These are phyloP conservation scores for Puccinia sorghi DNA, from an alignment of 1,284 basidiomycete species.

Conservation along the genomic window DNA sequence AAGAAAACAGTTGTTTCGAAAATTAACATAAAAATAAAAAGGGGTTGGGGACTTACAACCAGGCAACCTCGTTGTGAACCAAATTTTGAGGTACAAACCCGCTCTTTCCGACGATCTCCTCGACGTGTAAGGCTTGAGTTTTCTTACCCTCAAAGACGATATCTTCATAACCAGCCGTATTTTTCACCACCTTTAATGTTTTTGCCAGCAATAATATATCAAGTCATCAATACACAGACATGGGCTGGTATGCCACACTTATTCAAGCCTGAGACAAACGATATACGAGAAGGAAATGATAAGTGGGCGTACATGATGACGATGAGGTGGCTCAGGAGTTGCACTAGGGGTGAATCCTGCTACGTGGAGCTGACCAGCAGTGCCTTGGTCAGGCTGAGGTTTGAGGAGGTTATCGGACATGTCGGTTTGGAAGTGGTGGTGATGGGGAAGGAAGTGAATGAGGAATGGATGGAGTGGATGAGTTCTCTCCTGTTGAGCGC, in stretches of 20 bases:
- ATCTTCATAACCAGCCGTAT: constrained; percentile 56
- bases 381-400: constrained; percentile 16
- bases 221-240: no score
- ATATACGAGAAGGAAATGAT: neutral
- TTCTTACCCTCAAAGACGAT: constrained; percentile 58
- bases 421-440: neutral
- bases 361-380: constrained; percentile 37
- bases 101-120: constrained; percentile 55
- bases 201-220: no score
- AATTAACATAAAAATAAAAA: constrained; percentile 14
- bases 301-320: constrained; percentile 45
- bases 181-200: constrained; percentile 44
- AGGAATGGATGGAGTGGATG: neutral
- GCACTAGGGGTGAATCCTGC: constrained; percentile 49
- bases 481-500: neutral
- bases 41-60: constrained; percentile 57
- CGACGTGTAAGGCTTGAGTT: constrained; percentile 57
- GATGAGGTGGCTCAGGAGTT: constrained; percentile 47
- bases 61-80: constrained; percentile 57
- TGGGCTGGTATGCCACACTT: neutral
- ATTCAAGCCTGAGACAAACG: neutral
- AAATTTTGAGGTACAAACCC: constrained; percentile 58
- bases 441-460: neutral
- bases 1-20: neutral
- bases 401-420: constrained; percentile 43